These are phyloP conservation scores for Ascochyta koolunga DNA, from an alignment of 2,329 filamentous ascomycete species.

Conservation along the genomic window DNA sequence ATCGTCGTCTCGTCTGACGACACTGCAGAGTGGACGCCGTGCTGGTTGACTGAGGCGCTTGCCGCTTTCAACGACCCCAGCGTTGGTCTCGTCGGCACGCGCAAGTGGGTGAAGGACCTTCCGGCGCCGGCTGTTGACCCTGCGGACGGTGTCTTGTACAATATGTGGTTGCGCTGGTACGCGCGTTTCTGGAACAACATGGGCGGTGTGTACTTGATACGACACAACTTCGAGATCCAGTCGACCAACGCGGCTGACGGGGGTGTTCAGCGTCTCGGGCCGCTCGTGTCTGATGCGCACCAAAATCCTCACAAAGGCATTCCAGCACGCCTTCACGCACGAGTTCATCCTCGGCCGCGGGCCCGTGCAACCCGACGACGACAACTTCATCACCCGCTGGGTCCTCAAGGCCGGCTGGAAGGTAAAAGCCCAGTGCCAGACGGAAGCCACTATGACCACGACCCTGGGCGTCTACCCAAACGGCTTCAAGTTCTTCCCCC, in stretches of 20 bases:
- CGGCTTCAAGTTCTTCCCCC: constrained; percentile 26
- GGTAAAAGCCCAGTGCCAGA: constrained; percentile 59
- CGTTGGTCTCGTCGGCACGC: constrained; percentile 32
- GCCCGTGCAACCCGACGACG: constrained; percentile 38
- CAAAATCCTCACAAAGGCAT: constrained; percentile 27
- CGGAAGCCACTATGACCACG: constrained; percentile 58
- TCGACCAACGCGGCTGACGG: constrained; percentile 41
- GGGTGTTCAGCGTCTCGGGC: constrained; percentile 43
- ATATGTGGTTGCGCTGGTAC: constrained; percentile 15
- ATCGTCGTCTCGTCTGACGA: constrained; percentile 29
- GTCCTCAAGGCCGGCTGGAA: constrained; percentile 55
- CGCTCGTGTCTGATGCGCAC: constrained; percentile 36
- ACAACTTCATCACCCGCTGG: constrained; percentile 59
- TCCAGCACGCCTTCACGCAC: constrained; percentile 27
- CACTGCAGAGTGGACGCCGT: constrained; percentile 25
- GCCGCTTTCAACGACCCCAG: constrained; percentile 24
- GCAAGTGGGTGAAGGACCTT: constrained; percentile 30
- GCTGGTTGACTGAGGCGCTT: constrained; percentile 20
- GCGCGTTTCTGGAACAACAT: constrained; percentile 32
- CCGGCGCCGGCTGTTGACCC: constrained; percentile 1
- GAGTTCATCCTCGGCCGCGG: constrained; percentile 29
- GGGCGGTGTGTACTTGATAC: constrained; percentile 35
- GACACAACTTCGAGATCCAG: constrained; percentile 44
- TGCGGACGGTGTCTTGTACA: neutral
- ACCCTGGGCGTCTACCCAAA: constrained; percentile 41